Evolutionary conservation across 306 rosid genomes (phyloP).

Genomic region (Inga oerstediana): DNA sequence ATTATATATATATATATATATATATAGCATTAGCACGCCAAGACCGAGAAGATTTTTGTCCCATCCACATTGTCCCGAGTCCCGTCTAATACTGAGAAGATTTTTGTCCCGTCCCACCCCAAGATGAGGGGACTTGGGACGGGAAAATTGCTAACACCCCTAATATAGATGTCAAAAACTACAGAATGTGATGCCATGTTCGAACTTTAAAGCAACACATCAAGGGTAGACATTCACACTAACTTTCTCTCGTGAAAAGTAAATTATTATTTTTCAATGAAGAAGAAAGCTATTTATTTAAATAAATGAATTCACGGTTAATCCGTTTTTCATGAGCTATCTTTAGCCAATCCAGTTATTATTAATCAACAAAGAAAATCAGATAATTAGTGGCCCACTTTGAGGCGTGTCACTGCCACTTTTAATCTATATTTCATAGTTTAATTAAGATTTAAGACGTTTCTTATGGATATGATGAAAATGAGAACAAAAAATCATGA

Average conservation of each 20-base stretch:
- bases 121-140: too few relatives aligned
- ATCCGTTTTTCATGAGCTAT: not conserved
- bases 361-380: not conserved
- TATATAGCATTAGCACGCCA: too few relatives aligned
- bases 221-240: not conserved
- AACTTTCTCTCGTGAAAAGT: not conserved
- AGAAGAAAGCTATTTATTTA: not conserved
- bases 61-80: too few relatives aligned
- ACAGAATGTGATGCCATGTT: not conserved
- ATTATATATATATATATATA: too few relatives aligned
- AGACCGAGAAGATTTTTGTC: too few relatives aligned
- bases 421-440: not conserved
- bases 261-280: not conserved
- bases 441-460: not conserved
- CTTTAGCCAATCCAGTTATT: not conserved
- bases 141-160: too few relatives aligned
- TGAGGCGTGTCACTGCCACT: not conserved
- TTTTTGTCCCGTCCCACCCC: too few relatives aligned
- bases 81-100: too few relatives aligned
- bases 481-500: not conserved
- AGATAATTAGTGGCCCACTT: not conserved
- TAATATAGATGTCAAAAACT: too few relatives aligned
- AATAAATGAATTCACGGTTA: not conserved
- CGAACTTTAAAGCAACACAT: too few relatives aligned
- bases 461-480: not conserved